Conservation (phyloP, 1,284 basidiomycete genomes). For the Mycena sp. region DNA sequence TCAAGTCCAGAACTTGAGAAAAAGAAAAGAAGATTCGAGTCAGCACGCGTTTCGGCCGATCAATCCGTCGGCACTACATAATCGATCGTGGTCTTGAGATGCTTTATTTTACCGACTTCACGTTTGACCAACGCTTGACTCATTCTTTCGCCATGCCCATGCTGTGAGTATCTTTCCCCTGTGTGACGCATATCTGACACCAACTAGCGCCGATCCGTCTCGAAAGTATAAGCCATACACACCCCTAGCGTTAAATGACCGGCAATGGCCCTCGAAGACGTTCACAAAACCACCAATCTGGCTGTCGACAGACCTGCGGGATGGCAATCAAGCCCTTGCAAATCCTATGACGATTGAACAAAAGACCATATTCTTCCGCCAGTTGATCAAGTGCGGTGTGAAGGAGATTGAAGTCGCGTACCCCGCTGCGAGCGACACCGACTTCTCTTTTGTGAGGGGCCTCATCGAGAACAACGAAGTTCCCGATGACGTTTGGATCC, state of each 20-base stretch:
- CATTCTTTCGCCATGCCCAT: slow-evolving; percentile 61
- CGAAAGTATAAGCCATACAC: slow-evolving; percentile 90
- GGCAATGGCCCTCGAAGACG: slow-evolving; percentile 93
- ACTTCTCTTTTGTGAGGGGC: slow-evolving; percentile 93
- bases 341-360: slow-evolving; percentile 97
- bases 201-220: slow-evolving; percentile 79
- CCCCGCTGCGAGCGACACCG: slow-evolving; percentile 96
- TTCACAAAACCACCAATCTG: slow-evolving; percentile 90
- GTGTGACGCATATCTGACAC: slow-evolving; percentile 15
- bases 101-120: not conserved
- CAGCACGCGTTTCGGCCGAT: too few relatives aligned
- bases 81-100: too few relatives aligned
- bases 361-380: slow-evolving; percentile 92
- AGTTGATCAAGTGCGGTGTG: slow-evolving; percentile 91
- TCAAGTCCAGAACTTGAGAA: not conserved
- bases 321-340: slow-evolving; percentile 97
- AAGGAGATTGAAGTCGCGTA: slow-evolving; percentile 98
- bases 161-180: slow-evolving; percentile 51
- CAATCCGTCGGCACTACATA: too few relatives aligned
- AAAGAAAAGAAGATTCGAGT: too few relatives aligned
- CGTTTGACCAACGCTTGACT: too few relatives aligned
- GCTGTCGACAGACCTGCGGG: slow-evolving; percentile 97
- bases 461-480: slow-evolving; percentile 87
- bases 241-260: slow-evolving; percentile 81
- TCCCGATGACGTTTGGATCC: slow-evolving; percentile 97